Percentiles rank a stretch among this genome's conserved stretches.
Conservation (phyloP, 176 grass and related monocot genomes). For the Carex littledalei region DNA sequence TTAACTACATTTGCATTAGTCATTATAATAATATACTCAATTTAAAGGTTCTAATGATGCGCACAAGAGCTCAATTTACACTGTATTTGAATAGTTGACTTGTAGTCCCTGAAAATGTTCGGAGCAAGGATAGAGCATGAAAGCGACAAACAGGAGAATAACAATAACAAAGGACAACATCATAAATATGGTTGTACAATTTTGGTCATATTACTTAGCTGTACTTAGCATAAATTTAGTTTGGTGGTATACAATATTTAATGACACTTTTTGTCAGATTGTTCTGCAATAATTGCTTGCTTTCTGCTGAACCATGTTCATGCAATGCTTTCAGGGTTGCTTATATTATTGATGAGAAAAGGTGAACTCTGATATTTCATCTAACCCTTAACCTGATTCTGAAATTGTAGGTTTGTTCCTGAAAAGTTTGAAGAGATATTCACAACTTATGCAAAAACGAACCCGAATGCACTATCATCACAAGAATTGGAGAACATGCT, state of each 20-base stretch:
- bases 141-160: background rate
- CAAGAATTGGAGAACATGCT: slow-evolving; percentile 48
- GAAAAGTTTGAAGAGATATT: slow-evolving; percentile 79
- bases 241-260: background rate
- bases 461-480: slow-evolving; percentile 40
- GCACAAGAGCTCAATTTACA: background rate
- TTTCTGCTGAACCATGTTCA: background rate
- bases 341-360: background rate
- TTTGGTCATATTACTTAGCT: background rate
- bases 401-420: slow-evolving; percentile 52
- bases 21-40: background rate
- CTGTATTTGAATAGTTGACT: background rate
- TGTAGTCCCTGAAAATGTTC: background rate
- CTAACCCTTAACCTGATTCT: background rate
- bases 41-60: background rate
- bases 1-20: background rate
- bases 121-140: background rate
- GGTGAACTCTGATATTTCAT: background rate
- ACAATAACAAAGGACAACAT: background rate
- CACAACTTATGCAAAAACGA: slow-evolving; percentile 49
- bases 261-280: background rate
- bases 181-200: background rate
- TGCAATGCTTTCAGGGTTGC: background rate
- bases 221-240: background rate
- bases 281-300: background rate